These are phyloP conservation scores for Omphalea diandra DNA, from an alignment of 441 rosid genomes.

Conservation along the genomic window DNA sequence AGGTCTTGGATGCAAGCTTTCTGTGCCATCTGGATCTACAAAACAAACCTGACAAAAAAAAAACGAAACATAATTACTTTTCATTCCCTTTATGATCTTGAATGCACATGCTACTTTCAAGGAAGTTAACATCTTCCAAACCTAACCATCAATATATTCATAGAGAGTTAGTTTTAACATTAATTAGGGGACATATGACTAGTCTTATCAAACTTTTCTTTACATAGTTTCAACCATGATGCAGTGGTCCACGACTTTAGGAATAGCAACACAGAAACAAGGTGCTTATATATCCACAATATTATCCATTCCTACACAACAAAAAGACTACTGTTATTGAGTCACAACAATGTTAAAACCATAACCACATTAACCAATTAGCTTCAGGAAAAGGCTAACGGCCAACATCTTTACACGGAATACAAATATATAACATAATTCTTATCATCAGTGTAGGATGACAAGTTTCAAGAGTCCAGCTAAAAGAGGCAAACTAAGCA, in stretches of 20 bases:
- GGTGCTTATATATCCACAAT: not conserved
- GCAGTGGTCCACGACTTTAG: not conserved
- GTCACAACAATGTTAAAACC: not conserved
- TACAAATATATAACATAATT: not conserved
- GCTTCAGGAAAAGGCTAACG: not conserved
- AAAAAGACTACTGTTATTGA: not conserved
- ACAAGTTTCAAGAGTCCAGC: not conserved
- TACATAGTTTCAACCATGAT: not conserved
- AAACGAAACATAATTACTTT: not conserved
- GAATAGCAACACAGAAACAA: not conserved
- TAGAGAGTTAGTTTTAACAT: not conserved
- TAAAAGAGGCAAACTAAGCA: not conserved
- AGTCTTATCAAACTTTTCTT: not conserved
- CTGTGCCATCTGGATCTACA: conserved; percentile 62
- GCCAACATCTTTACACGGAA: not conserved
- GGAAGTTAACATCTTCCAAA: not conserved
- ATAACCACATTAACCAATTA: not conserved
- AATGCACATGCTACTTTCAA: not conserved
- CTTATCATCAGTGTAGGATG: not conserved
- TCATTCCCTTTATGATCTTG: not conserved
- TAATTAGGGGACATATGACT: not conserved
- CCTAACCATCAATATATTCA: not conserved
- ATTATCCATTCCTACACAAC: not conserved
- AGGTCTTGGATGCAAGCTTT: conserved; percentile 68
- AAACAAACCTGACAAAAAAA: conserved; percentile 59